Conservation (phyloP, 345 rosid genomes). For the Syzygium aromaticum region DNA sequence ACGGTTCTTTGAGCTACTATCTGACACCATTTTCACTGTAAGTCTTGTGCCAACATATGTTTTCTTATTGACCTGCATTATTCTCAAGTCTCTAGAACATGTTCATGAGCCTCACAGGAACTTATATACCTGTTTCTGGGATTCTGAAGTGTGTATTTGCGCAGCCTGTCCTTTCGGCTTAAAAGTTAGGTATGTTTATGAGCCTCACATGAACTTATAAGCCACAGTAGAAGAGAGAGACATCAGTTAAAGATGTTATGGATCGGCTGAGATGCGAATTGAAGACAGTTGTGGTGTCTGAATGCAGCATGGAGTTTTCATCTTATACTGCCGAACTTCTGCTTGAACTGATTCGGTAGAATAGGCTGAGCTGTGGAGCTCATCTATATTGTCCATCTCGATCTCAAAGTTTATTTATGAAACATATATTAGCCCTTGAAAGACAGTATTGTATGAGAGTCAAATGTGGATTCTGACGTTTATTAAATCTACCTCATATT, state of each 20-base stretch:
- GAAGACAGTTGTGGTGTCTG: neutral
- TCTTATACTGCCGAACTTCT: neutral
- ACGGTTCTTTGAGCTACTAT: neutral
- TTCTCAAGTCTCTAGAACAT: neutral
- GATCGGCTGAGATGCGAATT: neutral
- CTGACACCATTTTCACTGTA: neutral
- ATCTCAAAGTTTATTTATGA: neutral
- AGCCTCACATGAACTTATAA: neutral
- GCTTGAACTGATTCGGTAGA: neutral
- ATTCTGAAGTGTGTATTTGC: neutral
- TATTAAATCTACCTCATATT: neutral
- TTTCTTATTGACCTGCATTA: neutral
- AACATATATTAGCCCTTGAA: neutral
- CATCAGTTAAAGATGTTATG: neutral
- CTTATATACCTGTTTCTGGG: neutral
- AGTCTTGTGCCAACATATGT: neutral
- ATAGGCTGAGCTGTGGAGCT: neutral
- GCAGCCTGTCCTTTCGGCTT: neutral
- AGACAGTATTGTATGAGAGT: neutral
- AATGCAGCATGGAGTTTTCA: neutral
- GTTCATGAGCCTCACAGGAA: neutral
- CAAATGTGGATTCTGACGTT: neutral
- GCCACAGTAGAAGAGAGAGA: neutral
- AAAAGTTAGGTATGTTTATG: neutral
- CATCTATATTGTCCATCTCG: neutral